Evolutionary conservation across 768 basidiomycete species (phyloP).

Genomic region (Xanthoconium purpureum): DNA sequence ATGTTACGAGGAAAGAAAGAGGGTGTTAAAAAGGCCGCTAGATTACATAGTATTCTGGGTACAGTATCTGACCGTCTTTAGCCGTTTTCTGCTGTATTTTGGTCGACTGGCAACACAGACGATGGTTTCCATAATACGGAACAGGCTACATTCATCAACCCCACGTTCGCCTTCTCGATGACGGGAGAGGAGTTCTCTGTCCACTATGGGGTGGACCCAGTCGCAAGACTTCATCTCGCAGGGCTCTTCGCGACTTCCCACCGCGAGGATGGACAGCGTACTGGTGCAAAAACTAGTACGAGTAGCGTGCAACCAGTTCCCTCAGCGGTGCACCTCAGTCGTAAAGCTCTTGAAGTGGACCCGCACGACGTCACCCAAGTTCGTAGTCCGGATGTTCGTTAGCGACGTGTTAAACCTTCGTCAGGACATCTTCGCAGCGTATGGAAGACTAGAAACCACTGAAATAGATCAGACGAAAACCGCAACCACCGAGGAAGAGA

Average conservation of each 20-base stretch:
- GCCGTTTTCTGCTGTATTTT: slow-evolving; percentile 15
- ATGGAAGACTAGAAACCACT: slow-evolving; percentile 17
- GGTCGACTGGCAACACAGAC: slow-evolving; percentile 25
- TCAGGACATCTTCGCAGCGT: slow-evolving; percentile 23
- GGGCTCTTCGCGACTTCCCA: slow-evolving; percentile 17
- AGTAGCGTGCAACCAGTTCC: slow-evolving; percentile 21
- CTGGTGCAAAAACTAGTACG: slow-evolving; percentile 20
- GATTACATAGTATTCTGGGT: neutral
- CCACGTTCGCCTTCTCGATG: slow-evolving; percentile 30
- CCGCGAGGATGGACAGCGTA: slow-evolving; percentile 1
- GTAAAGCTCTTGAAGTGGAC: slow-evolving; percentile 6
- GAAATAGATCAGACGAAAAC: slow-evolving; percentile 18
- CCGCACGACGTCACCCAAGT: neutral
- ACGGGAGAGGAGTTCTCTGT: slow-evolving; percentile 22
- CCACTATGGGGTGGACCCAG: slow-evolving; percentile 31
- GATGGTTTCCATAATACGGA: slow-evolving; percentile 18
- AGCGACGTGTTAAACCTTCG: slow-evolving; percentile 31
- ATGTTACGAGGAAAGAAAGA: slow-evolving; percentile 5
- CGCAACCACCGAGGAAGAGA: slow-evolving; percentile 19
- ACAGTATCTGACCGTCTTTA: neutral
- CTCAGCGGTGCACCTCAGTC: slow-evolving; percentile 24
- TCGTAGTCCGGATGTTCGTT: slow-evolving; percentile 30
- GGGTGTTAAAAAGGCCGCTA: neutral
- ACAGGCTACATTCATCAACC: slow-evolving; percentile 22
- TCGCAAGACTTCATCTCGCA: slow-evolving; percentile 32